A percentile compares a stretch with the other conserved stretches of the same genome.
These are phyloP conservation scores for Xylaria flabelliformis DNA, from an alignment of 495 filamentous ascomycete species.

Conservation along the genomic window DNA sequence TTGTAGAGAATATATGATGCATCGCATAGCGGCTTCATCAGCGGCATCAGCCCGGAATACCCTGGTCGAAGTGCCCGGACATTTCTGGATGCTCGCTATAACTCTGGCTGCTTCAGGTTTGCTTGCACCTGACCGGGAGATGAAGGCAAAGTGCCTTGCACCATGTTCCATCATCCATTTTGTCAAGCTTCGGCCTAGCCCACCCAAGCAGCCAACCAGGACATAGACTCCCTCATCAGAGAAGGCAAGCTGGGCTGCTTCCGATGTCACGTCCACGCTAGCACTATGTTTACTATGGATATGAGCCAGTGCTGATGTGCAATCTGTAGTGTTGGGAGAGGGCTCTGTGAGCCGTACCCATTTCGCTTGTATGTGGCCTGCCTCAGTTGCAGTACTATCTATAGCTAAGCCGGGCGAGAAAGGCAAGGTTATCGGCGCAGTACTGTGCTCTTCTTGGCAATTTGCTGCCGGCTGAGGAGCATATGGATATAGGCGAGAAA, in stretches of 20 bases:
- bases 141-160: conserved; percentile 56
- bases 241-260: neutral
- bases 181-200: conserved; percentile 59
- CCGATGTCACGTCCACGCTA: neutral
- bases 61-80: conserved; percentile 30
- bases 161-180: conserved; percentile 57
- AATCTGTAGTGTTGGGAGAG: neutral
- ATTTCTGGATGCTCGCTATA: conserved; percentile 29
- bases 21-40: conserved; percentile 30
- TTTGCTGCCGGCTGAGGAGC: neutral
- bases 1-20: conserved; percentile 26
- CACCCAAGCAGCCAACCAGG: conserved; percentile 61
- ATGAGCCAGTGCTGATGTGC: neutral
- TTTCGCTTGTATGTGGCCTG: neutral
- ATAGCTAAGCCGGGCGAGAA: neutral
- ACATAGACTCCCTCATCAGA: conserved; percentile 52
- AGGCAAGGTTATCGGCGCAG: neutral
- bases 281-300: neutral
- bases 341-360: neutral
- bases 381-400: neutral
- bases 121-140: conserved; percentile 54
- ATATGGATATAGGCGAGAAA: conserved; percentile 25
- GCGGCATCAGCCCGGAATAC: conserved; percentile 42
- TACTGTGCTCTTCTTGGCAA: neutral
- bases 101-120: conserved; percentile 32